These are phyloP conservation scores for Penicillium roqueforti DNA, from an alignment of 495 filamentous ascomycete genomes.

Conservation along the genomic window DNA sequence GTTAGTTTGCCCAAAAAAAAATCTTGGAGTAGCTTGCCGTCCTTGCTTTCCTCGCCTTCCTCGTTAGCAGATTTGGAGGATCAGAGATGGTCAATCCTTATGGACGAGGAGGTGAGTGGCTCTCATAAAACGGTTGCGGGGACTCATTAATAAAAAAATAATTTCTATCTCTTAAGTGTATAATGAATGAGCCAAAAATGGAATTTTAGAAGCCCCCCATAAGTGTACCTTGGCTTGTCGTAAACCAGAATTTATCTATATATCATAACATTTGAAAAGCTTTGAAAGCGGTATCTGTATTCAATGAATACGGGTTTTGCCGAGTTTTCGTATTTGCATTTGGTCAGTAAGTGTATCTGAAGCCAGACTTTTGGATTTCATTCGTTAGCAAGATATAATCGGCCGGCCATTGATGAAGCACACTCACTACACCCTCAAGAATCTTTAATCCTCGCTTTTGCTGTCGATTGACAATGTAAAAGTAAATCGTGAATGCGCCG, in stretches of 20 bases:
- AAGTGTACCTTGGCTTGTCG: background rate
- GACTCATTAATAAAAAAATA: slow-evolving; percentile 5
- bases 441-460: slow-evolving; percentile 45
- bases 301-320: background rate
- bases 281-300: background rate
- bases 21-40: slow-evolving; percentile 4
- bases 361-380: slow-evolving; percentile 29
- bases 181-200: background rate
- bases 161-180: background rate
- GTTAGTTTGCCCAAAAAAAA: background rate
- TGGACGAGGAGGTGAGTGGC: background rate
- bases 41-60: slow-evolving; percentile 14
- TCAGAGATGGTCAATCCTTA: slow-evolving; percentile 11
- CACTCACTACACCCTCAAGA: slow-evolving; percentile 51
- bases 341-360: slow-evolving; percentile 49
- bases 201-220: background rate
- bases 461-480: slow-evolving; percentile 54
- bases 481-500: slow-evolving; percentile 54
- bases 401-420: background rate
- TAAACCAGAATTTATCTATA: background rate
- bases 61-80: slow-evolving; percentile 21
- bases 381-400: background rate
- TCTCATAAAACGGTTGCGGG: background rate
- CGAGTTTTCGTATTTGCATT: background rate
- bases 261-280: background rate